These are phyloP conservation scores for Lactifluus volemus DNA, from an alignment of 768 basidiomycete genomes.

Conservation along the genomic window DNA sequence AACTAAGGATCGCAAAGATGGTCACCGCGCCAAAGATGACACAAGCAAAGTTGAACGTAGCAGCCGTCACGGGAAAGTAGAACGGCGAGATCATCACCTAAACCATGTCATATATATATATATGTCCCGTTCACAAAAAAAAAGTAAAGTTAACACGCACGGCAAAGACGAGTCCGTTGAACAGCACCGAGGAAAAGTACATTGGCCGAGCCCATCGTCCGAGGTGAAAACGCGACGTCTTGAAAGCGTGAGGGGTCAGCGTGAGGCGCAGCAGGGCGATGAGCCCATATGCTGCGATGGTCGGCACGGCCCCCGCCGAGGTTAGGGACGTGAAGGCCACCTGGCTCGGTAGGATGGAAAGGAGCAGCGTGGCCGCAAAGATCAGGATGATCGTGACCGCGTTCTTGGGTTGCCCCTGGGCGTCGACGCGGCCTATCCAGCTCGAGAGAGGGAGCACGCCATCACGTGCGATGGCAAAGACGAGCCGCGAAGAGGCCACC, in stretches of 20 bases:
- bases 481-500: constrained; percentile 79
- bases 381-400: constrained; percentile 83
- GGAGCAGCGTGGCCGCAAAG: constrained; percentile 68
- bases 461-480: constrained; percentile 92
- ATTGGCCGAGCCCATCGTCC: constrained; percentile 60
- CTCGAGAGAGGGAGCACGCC: constrained; percentile 76
- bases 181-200: constrained; percentile 57
- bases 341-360: constrained; percentile 79
- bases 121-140: too few species aligned
- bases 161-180: constrained; percentile 67
- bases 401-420: constrained; percentile 65
- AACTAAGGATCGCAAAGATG: constrained; percentile 65
- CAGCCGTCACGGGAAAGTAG: constrained; percentile 69
- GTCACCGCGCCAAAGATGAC: constrained; percentile 78
- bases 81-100: constrained; percentile 84
- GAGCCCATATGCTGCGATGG: constrained; percentile 81
- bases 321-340: constrained; percentile 90
- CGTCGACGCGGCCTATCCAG: constrained; percentile 76
- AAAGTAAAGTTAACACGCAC: constrained; percentile 33
- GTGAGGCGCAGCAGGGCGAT: constrained; percentile 68
- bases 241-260: constrained; percentile 72
- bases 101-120: background rate
- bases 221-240: constrained; percentile 61
- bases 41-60: constrained; percentile 75
- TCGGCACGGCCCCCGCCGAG: constrained; percentile 79